Evolutionary conservation across 495 filamentous ascomycete genomes (phyloP), one percentile per base, ranked within the genome.

Genomic region (Penicillium subrubescens): DNA sequence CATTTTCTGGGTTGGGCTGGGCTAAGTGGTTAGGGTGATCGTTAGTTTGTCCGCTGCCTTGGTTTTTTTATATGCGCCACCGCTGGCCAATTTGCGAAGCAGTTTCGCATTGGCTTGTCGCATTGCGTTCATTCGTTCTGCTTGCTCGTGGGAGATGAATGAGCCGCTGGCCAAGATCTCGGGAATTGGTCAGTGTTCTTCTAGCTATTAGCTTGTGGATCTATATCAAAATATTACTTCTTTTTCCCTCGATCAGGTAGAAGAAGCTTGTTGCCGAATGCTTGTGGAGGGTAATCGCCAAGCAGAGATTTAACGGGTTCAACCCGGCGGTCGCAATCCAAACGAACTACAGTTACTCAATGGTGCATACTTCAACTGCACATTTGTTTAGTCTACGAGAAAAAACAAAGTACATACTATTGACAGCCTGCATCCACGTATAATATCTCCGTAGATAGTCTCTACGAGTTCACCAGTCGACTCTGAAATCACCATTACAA

Each of bases 1-100:
- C 14, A 31, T 31, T 52, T 52, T 52, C 48, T 15, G 48, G 48
- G 23, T 52, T 27, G 48, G 48, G 27, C 15, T 17, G 23, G 48
- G 31, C 53, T 21, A 35, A 34, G 29, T 27, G 29, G 48, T 14
- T 48, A 23, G 44, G 44, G 44, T 25, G 44, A 48, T 34, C 21
- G 11, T 63, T 67, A 65, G 65, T 41, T 59, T 69, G 37, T 19
- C 19, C 57, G 55, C 58, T 71, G 69, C 69, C 69, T 63, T 71
- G 64, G 23, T 48, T 69, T 71, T 69, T 68, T 60, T 37, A 44
- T 61, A 27, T 53, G 50, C 55, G 37, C 59, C 62, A 62, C 39
- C 43, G 51, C 46, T 1, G 11, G 19, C 46, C 33, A n/a, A 37
- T 41, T 35, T 27, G 37, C 17, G 25, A 14, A 27, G 25, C 3